A percentile compares a stretch with the other conserved stretches of the same genome.
Conservation (phyloP, 345 rosid genomes). For the Lepidium sativum region DNA sequence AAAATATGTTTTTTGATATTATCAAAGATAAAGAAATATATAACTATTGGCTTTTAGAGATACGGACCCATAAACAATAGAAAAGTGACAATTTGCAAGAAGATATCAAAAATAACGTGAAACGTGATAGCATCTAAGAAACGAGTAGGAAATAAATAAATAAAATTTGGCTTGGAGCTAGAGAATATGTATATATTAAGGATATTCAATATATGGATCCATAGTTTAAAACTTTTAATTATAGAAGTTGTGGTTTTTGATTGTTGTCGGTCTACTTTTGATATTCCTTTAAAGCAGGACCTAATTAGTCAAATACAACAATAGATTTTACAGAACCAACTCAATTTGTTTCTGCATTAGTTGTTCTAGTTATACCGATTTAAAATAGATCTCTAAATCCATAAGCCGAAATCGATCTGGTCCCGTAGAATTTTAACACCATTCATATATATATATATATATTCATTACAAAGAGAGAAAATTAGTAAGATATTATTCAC, state of each 20-base stretch:
- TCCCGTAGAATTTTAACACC: neutral
- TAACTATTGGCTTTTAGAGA: neutral
- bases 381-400: neutral
- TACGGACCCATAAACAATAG: constrained; percentile 13
- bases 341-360: neutral
- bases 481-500: neutral
- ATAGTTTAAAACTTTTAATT: neutral
- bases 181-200: neutral
- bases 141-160: neutral
- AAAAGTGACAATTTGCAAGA: constrained; percentile 11
- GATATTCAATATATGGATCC: neutral
- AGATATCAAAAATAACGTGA: constrained; percentile 12
- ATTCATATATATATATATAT: no score
- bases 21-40: neutral
- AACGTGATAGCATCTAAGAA: constrained; percentile 14
- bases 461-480: neutral
- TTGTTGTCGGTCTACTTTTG: neutral
- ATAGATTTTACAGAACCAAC: neutral
- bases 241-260: neutral
- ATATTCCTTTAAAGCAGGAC: neutral
- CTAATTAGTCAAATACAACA: neutral
- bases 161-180: neutral
- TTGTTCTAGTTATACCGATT: neutral
- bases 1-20: neutral
- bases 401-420: neutral